Conservation (phyloP, 1,139 yeast genomes). For the Blastobotrys buckinghamii region DNA sequence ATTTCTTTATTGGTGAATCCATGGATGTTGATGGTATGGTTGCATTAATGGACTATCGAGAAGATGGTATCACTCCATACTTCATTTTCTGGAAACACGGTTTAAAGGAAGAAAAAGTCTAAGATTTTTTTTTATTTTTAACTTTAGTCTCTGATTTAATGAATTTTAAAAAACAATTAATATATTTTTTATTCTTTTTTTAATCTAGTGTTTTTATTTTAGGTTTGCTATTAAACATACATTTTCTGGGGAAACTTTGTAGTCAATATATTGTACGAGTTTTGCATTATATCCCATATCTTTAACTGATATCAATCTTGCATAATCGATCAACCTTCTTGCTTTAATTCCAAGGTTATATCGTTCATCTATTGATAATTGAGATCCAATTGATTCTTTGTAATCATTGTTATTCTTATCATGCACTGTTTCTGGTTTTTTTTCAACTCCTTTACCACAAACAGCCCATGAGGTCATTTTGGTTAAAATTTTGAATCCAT, state of each 20-base stretch:
- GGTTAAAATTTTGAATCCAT: conserved; percentile 50
- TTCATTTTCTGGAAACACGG: conserved; percentile 99
- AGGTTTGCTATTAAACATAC: conserved; percentile 41
- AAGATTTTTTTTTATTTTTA: too few relatives aligned
- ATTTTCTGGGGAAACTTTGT: conserved; percentile 63
- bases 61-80: conserved; percentile 97
- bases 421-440: neutral
- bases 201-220: neutral
- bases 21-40: conserved; percentile 99
- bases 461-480: conserved; percentile 87
- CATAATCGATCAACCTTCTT: conserved; percentile 63
- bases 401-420: too few relatives aligned
- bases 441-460: conserved; percentile 45
- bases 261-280: conserved; percentile 54
- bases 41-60: conserved; percentile 98
- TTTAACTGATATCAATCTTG: conserved; percentile 46
- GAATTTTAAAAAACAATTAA: too few relatives aligned
- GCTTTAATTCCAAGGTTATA: conserved; percentile 53
- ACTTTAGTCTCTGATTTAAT: too few relatives aligned
- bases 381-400: conserved; percentile 36
- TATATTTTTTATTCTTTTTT: neutral
- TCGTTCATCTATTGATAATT: neutral
- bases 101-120: conserved; percentile 66
- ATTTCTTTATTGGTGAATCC: conserved; percentile 98
- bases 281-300: conserved; percentile 36